phyloP scores from a whole-genome alignment of 345 rosid species.

The Gossypium australe region DNA sequence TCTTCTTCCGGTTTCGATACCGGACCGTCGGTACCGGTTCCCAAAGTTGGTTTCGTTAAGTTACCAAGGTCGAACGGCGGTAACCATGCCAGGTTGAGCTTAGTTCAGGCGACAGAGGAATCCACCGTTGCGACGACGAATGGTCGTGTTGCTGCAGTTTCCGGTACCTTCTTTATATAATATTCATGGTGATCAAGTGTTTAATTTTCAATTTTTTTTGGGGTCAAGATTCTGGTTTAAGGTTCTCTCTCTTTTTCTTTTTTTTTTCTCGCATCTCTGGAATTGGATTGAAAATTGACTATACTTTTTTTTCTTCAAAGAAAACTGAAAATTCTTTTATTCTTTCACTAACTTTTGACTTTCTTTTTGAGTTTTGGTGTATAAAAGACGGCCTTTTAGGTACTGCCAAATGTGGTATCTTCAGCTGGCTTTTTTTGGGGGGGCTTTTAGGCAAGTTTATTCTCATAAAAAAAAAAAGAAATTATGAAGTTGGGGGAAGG shows the following conservation, averaged over 20 bases:
- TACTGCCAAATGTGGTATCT: neutral
- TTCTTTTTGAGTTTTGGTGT: neutral
- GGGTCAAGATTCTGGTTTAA: neutral
- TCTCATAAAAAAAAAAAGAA: too few relatives aligned
- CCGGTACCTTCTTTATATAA: slow-evolving; percentile 24
- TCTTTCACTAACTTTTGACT: neutral
- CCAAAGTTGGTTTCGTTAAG: slow-evolving; percentile 19
- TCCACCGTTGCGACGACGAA: slow-evolving; percentile 24
- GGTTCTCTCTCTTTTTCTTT: too few relatives aligned
- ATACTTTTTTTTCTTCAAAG: too few relatives aligned
- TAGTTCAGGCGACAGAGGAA: slow-evolving; percentile 41
- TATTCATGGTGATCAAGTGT: neutral
- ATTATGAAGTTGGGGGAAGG: neutral
- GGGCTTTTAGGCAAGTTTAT: too few relatives aligned
- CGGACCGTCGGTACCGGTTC: neutral
- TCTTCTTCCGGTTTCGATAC: slow-evolving; percentile 13
- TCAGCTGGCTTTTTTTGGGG: neutral
- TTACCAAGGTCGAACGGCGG: slow-evolving; percentile 8
- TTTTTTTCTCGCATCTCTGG: too few relatives aligned
- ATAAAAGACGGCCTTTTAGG: neutral
- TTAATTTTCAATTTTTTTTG: neutral
- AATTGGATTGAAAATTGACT: too few relatives aligned
- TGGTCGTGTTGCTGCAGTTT: slow-evolving; percentile 19
- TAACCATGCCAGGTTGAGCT: slow-evolving; percentile 23
- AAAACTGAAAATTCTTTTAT: neutral